Evolutionary conservation across 495 filamentous ascomycete genomes (phyloP), one percentile per base, ranked within the genome.

Genomic region (Chaetomium tenue): DNA sequence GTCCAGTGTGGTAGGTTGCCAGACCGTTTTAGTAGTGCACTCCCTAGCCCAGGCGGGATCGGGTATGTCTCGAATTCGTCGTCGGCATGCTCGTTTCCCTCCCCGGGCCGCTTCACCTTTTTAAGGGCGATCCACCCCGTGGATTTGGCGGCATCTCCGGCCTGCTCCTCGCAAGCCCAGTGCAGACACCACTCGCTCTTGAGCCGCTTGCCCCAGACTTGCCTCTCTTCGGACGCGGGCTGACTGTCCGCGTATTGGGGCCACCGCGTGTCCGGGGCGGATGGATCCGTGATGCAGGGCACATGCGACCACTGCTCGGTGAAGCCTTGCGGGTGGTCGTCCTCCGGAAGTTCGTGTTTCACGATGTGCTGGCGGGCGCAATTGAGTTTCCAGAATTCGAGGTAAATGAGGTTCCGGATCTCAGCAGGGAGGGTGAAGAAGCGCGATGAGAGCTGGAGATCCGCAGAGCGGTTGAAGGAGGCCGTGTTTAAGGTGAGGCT

Each of bases 401-500:
- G 8, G 61, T 73, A 75, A 51, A 75, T 70, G 37, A 69, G 61
- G 50, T 67, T 61, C 30, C 73, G 73, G 37, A 75, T 62, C 61
- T 75, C 73, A 25, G 62, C 51, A 5, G 73, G 72, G 12, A 58
- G 46, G 9, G 62, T 26, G 59, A 75, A 73, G 60, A 75, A 71
- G 58, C 42, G 66, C 18, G 72, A 70, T 2, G 44, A 26, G 37
- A 25, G 26, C 48, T 75, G 72, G 28, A 53, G 22, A 25, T 66
- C 33, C 8, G 63, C 61, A 6, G 66, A 61, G 37, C 11, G 25
- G n/a, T 5, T 2, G 51, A 56, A 39, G 40, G 51, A 22, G 26
- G 20, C 13, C 11, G 25, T 48, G 52, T 39, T 11, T 30, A 11
- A 0, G 22, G 5, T 37, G 33, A 16, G 20, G 44, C 1, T n/a